phyloP scores from a whole-genome alignment of 352 stramenopile species.

The Globisporangium splendens region DNA sequence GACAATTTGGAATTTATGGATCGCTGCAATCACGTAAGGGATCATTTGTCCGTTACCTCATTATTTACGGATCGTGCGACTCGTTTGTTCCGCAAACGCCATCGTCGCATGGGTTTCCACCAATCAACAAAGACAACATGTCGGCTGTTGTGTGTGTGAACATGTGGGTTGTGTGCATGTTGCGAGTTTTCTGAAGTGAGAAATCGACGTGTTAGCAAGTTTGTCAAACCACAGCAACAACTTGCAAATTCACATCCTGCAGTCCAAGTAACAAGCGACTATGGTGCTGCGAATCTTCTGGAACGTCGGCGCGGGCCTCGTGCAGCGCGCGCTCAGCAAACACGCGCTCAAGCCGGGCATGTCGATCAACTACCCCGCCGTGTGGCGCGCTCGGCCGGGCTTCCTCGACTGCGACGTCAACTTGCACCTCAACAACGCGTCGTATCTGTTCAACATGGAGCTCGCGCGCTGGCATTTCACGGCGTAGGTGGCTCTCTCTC shows the following conservation, averaged over 20 bases:
- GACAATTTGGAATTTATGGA: too few relatives aligned
- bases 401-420: constrained; percentile 84
- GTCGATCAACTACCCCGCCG: constrained; percentile 54
- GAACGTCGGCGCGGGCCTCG: constrained; percentile 58
- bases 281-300: constrained; percentile 75
- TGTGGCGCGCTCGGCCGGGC: constrained; percentile 63
- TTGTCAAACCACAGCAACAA: background rate
- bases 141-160: background rate
- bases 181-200: background rate
- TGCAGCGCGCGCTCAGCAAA: constrained; percentile 56
- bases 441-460: constrained; percentile 82
- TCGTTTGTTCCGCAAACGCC: background rate
- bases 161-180: too few relatives aligned
- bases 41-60: too few relatives aligned
- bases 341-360: constrained; percentile 41
- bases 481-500: constrained; percentile 32
- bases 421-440: constrained; percentile 85
- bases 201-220: background rate
- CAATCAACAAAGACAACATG: background rate
- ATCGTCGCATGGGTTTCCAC: background rate
- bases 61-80: background rate
- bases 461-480: constrained; percentile 82
- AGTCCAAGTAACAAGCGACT: background rate
- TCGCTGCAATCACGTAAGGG: too few relatives aligned
- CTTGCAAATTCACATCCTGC: background rate